Base-by-base conservation (phyloP, 176 grass and related monocot species). In the Puccinellia tenuiflora region DNA sequence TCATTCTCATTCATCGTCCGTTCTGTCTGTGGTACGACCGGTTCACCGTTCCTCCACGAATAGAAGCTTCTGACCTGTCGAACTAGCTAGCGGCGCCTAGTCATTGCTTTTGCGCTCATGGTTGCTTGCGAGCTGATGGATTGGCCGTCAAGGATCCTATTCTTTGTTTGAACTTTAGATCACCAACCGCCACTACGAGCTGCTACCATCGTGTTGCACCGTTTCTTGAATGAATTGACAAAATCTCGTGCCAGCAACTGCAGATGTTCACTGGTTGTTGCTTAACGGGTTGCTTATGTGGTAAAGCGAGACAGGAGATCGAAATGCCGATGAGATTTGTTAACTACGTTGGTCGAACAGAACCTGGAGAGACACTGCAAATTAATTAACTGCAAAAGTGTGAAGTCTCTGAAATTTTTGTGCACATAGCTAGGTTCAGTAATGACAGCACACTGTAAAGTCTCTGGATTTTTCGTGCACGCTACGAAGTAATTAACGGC, bases 181-280 rank as follows among this genome's bases (percentile, higher is more conserved):
- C 68, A 90, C 84, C 70, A 51, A 84, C 78, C 81, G 10, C 83
- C 88, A 89, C 85, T 80, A 76, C 82, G 57, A 70, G 35, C 48
- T 17, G 17, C 21, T 62, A 34, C 9, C 20, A 20, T 38, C 73
- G 68, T 37, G n/a, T 4, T 16, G 81, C 80, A 53, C 53, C 55
- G 37, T 43, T 25, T 30, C 46, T 66, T 52, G 69, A 70, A 70
- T 18, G 34, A 33, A 15, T 31, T 26, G 79, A 62, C 17, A 62
- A 79, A 80, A 33, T 7, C 51, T 82, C 15, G 29, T 62, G 38
- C 24, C 24, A 78, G 28, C 18, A 53, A 66, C 35, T 52, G 28
- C 38, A 47, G 45, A 16, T 15, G 14, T 15, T 47, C 45, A 47
- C 45, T 3, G 45, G 16, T 47, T 15, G 45, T 47, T 47, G 45